Base-by-base conservation (phyloP, 2,329 filamentous ascomycete genomes). In the Hortaea werneckii region DNA sequence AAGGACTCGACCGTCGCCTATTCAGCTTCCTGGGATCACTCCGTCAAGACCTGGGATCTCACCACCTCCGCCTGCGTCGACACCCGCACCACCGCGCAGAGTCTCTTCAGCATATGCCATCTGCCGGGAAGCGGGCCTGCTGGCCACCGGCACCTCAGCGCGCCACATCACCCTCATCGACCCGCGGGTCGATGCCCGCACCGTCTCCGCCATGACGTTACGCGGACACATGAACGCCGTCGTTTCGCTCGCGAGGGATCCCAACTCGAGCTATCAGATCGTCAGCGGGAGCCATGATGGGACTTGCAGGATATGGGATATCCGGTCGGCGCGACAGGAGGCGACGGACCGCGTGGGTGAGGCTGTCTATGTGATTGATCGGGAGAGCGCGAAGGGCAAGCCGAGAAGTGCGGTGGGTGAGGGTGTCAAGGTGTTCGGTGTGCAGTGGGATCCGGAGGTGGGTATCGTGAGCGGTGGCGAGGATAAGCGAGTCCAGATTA, bases 401-500 rank as follows among this genome's bases (percentile, higher is more conserved):
- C 74, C 77, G 49, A 79, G 59, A 78, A 54, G 77, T 60, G 75
- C 74, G 37, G 82, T 80, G 6, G 89, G 89, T 1, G 86, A 92
- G 49, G 88, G 88, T 26, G 79, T 83, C 51, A 96, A 96, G 76
- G 87, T 98, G 41, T 87, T 96, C 65, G 78, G 80, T 30, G 85
- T 96, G 5, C 77, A 74, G 48, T 98, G 92, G 92, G 86, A 95
- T 65, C 73, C 75, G 63, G 78, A 80, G 5, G 80, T 94, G 61
- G 94, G 92, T 1, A 90, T 98, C 62, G 84, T 95, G 39, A 94
- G 86, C 59, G 88, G 75, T 38, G 88, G 90, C 11, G 89, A 96
- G 75, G 92, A 98, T 63, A 95, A 92, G 71, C 82, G 79, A 70
- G 82, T 98, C 58, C 92, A 98, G 72, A 80, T 98, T 50, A 95